phyloP scores from a whole-genome alignment of 1,139 yeast species.

The Zygosaccharomyces pseudobailii region DNA sequence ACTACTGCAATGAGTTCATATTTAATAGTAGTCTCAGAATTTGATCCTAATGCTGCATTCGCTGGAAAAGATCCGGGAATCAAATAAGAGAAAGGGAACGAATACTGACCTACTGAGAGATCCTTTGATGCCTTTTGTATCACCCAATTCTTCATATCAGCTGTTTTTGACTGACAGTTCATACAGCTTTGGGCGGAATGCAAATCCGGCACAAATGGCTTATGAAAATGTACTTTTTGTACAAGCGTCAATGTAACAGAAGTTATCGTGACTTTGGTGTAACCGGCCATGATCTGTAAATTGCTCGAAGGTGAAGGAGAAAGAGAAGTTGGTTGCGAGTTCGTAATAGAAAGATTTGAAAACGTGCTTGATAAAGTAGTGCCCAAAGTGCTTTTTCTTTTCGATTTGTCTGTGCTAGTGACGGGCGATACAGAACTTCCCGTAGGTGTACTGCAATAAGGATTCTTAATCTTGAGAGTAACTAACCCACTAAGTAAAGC shows the following conservation, averaged over 20 bases:
- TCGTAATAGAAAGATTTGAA: slow-evolving; percentile 16
- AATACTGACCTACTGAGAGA: slow-evolving; percentile 65
- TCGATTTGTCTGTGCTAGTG: slow-evolving; percentile 8
- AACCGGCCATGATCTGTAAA: slow-evolving; percentile 20
- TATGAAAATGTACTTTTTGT: slow-evolving; percentile 64
- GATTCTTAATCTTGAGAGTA: slow-evolving; percentile 24
- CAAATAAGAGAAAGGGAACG: slow-evolving; percentile 90
- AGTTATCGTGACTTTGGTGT: slow-evolving; percentile 39
- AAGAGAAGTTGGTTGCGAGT: slow-evolving; percentile 5
- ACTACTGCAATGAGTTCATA: slow-evolving; percentile 72
- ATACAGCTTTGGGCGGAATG: slow-evolving; percentile 48
- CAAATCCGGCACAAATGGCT: slow-evolving; percentile 60
- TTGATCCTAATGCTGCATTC: slow-evolving; percentile 57
- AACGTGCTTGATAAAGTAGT: slow-evolving; percentile 13
- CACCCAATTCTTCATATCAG: slow-evolving; percentile 84
- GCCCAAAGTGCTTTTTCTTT: slow-evolving; percentile 15
- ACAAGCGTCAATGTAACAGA: slow-evolving; percentile 60
- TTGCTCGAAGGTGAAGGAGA: slow-evolving; percentile 16
- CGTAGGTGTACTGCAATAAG: slow-evolving; percentile 10
- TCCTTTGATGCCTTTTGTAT: slow-evolving; percentile 55
- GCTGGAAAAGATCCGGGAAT: slow-evolving; percentile 91
- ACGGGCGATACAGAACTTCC: slow-evolving; percentile 8
- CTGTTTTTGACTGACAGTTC: slow-evolving; percentile 50
- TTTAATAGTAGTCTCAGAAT: slow-evolving; percentile 52
- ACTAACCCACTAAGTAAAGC: slow-evolving; percentile 77